Base-by-base conservation (phyloP, 2,329 filamentous ascomycete genomes). In the Coniella lustricola region DNA sequence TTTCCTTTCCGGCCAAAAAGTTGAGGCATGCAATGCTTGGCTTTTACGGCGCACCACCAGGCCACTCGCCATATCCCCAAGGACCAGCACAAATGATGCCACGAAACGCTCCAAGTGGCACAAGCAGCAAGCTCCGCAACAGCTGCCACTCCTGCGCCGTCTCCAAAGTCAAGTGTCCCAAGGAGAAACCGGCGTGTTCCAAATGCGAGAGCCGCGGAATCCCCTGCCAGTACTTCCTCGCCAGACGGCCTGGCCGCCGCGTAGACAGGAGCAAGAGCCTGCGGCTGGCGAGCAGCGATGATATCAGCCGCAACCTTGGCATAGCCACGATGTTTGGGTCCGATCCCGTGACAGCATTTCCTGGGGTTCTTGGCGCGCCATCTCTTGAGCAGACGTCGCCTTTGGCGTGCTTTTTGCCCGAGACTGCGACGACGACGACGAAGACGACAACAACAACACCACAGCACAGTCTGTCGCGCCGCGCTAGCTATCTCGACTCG, bases 121-220 rank as follows among this genome's bases (percentile, higher is more conserved):
- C 41, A 35, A 35, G 31, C 41, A 21, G 56, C 17, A 64, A 63
- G 40, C 47, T 66, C n/a, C 59, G 65, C 38, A 61, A 66, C 43
- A 67, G 63, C 49, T 68, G 65, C 50, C 58, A 64, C 35, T 54
- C 61, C 22, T 68, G 65, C 53, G 62, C 65, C 13, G 41, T 54
- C 10, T 65, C 64, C 35, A 69, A 69, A 55, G 54, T 68, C 41
- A 64, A 59, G 53, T 67, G 65, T 46, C 47, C 48, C 38, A 63
- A 63, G 48, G 60, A 65, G 48, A 66, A 62, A 49, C 65, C 65
- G 40, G 56, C 56, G 22, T 68, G 66, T 43, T 57, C 60, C 16
- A 58, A 64, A 47, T 68, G 66, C 55, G 51, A 52, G 35, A 62
- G 57, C 33, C 56, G 63, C 35, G 57, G 57, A 12, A 54, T 59